Evolutionary conservation across 2,329 filamentous ascomycete genomes (phyloP).

Genomic region (Rosellinia necatrix): DNA sequence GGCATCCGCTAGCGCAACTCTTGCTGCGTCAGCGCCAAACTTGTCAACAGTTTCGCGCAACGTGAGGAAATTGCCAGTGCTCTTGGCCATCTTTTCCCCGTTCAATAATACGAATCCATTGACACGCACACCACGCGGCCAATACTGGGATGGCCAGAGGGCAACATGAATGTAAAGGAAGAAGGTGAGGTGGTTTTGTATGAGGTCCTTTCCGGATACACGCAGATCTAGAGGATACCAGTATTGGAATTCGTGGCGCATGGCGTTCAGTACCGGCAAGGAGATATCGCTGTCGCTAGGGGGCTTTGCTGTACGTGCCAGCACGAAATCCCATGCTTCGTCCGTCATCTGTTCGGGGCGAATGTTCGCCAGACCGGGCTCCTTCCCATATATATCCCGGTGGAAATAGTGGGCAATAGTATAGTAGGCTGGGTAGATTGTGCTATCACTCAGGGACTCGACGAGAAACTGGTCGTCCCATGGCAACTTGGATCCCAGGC

Average conservation of each 20-base stretch:
- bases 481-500: slow-evolving; percentile 6
- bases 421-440: slow-evolving; percentile 14
- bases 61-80: slow-evolving; percentile 95
- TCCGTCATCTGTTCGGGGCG: slow-evolving; percentile 87
- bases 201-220: slow-evolving; percentile 17
- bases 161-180: slow-evolving; percentile 62
- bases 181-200: slow-evolving; percentile 52
- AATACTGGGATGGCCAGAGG: slow-evolving; percentile 83
- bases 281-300: slow-evolving; percentile 70
- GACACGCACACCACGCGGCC: slow-evolving; percentile 82
- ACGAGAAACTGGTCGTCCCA: slow-evolving; percentile 5
- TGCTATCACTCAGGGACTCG: slow-evolving; percentile 13
- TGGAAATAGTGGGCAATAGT: slow-evolving; percentile 12
- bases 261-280: slow-evolving; percentile 67
- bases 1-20: slow-evolving; percentile 90
- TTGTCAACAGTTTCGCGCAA: slow-evolving; percentile 82
- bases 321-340: slow-evolving; percentile 96
- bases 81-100: slow-evolving; percentile 98
- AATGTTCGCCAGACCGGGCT: too few relatives aligned
- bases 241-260: slow-evolving; percentile 28
- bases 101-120: slow-evolving; percentile 96
- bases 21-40: slow-evolving; percentile 90
- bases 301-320: slow-evolving; percentile 75
- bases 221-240: slow-evolving; percentile 24
- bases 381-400: slow-evolving; percentile 4